A percentile compares a stretch with the other conserved stretches of the same genome.
These are phyloP conservation scores for Centaurea solstitialis DNA, from an alignment of 129 eudicot genomes.

Conservation along the genomic window DNA sequence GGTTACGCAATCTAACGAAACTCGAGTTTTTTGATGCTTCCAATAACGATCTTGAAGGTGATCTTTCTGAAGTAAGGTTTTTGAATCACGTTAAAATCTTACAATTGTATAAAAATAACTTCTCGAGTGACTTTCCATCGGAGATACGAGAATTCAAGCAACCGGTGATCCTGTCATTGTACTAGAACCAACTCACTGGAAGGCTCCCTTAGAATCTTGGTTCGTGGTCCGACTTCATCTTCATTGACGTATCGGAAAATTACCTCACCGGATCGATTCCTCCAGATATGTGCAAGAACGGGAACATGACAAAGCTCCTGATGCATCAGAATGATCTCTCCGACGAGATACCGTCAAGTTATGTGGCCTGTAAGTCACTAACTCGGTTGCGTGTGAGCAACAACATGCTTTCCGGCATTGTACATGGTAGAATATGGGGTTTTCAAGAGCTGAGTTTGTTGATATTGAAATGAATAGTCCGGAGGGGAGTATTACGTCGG, in stretches of 20 bases:
- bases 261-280: constrained; percentile 70
- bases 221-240: constrained; percentile 57
- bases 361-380: constrained; percentile 41
- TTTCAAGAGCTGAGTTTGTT: constrained; percentile 37
- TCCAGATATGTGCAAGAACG: constrained; percentile 45
- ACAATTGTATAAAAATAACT: constrained; percentile 57
- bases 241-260: constrained; percentile 83
- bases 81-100: constrained; percentile 46
- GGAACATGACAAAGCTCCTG: constrained; percentile 42
- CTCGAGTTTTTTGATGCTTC: no score
- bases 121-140: constrained; percentile 60
- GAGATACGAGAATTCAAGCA: constrained; percentile 71
- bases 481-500: constrained; percentile 60
- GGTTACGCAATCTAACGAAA: no score
- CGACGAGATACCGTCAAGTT: constrained; percentile 50
- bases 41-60: no score
- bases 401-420: constrained; percentile 50
- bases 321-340: constrained; percentile 49
- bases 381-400: constrained; percentile 46
- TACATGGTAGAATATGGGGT: constrained; percentile 51
- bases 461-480: constrained; percentile 40
- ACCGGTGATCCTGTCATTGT: constrained; percentile 53
- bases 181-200: no score
- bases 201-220: constrained; percentile 71
- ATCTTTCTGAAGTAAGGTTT: constrained; percentile 43